Evolutionary conservation across 2,329 filamentous ascomycete species (phyloP), one percentile per base, ranked within the genome.

Genomic region (Ceratocystis variospora): DNA sequence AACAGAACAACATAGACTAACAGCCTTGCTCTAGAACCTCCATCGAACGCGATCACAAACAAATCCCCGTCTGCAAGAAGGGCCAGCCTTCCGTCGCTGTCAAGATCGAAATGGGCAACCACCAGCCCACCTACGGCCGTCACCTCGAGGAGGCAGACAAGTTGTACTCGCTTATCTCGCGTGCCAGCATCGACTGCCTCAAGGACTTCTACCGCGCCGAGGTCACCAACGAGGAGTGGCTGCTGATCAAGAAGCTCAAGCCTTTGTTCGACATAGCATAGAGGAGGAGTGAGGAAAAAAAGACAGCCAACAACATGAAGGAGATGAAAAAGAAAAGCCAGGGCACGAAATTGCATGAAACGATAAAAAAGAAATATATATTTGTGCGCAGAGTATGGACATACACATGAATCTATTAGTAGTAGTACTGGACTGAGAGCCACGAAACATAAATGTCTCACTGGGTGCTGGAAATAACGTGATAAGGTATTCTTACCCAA

Each of bases 31-130:
- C 67, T 73, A 96, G 92, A n/a, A 89, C 89, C 66, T 92, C 88
- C 1, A 99, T 99, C 73, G 93, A 99, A 77, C 87, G 95, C 74
- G 95, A 99, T 71, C 94, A 99, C 83, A 99, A 99, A 80, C 86
- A 94, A 70, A 87, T 99, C 70, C 83, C 82, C 8, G 82, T 96
- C 67, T 96, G 90, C 80, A 99, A 99, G 78, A 93, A 91, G 79
- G 93, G 93, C 64, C 89, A 96, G 74, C 94, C 95, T n/a, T 95
- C 91, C 1, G 95, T 99, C 8, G 94, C 94, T 22, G 82, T 99
- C 79, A 99, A 99, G 82, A 95, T 99, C 72, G 95, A 99, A 79
- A 87, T 87, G 84, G 93, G 91, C 65, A 79, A 87, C 67, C 90
- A 93, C 75, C 94, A 99, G 79, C 95, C 94, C 17, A 84, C 88